phyloP scores from a whole-genome alignment of 257 asterid species.

The Plantago elongata region DNA sequence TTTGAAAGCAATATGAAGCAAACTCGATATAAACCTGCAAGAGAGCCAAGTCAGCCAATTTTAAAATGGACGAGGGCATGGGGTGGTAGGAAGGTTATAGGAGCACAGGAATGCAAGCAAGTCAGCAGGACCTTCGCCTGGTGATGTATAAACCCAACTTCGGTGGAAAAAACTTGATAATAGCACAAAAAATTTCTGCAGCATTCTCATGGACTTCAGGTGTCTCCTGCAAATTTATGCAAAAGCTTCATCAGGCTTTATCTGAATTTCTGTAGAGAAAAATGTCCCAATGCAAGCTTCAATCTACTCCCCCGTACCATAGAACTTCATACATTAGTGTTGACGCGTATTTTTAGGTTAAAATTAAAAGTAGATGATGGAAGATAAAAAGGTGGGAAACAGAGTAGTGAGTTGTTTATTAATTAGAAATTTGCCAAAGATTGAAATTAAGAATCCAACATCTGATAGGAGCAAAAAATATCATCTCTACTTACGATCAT shows the following conservation, averaged over 20 bases:
- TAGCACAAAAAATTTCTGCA: constrained; percentile 83
- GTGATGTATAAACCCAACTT: constrained; percentile 66
- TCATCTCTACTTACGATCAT: no score
- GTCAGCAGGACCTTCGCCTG: constrained; percentile 63
- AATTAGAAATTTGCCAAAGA: no score
- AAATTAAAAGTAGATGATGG: no score
- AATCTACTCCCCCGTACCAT: background rate
- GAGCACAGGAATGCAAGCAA: constrained; percentile 17
- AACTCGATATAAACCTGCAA: constrained; percentile 67
- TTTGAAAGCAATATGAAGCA: constrained; percentile 73
- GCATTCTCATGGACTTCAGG: constrained; percentile 96
- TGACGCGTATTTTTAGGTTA: no score
- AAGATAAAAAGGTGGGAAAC: no score
- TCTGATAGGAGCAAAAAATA: no score
- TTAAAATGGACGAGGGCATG: constrained; percentile 6
- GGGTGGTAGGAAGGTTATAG: background rate
- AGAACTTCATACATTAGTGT: no score
- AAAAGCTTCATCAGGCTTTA: background rate
- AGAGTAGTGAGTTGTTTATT: no score
- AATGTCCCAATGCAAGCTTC: no score
- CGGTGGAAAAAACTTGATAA: constrained; percentile 73
- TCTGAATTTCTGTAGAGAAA: background rate
- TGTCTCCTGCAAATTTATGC: constrained; percentile 55
- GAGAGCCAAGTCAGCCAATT: constrained; percentile 23
- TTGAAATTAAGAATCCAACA: no score